Evolutionary conservation across 228 moss, liverwort and hornwort species (phyloP).

Genomic region (Sphagnum fallax): DNA sequence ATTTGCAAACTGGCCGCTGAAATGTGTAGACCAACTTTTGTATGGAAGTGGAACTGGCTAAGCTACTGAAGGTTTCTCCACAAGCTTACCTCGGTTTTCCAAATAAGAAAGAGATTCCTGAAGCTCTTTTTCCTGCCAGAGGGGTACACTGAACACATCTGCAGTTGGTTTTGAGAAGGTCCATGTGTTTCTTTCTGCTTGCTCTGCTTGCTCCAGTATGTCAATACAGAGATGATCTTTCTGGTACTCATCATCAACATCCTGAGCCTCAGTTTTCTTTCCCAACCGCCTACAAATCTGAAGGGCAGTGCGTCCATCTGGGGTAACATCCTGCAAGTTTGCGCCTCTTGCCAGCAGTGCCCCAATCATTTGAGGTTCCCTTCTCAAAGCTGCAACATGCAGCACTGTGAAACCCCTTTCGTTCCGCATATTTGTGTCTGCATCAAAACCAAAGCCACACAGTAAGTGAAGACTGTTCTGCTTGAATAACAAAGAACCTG

Average conservation of each 20-base stretch:
- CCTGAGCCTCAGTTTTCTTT: slow-evolving; percentile 20
- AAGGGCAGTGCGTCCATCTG: slow-evolving; percentile 53
- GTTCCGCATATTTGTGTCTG: slow-evolving; percentile 47
- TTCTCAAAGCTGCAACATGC: slow-evolving; percentile 78
- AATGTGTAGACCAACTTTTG: too few relatives aligned
- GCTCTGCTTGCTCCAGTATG: slow-evolving; percentile 67
- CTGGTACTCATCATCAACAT: slow-evolving; percentile 26
- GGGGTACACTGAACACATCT: slow-evolving; percentile 50
- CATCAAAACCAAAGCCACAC: too few relatives aligned
- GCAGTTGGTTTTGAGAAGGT: slow-evolving; percentile 37
- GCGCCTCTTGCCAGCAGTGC: slow-evolving; percentile 66
- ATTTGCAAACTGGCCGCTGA: too few relatives aligned
- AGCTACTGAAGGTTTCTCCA: too few relatives aligned
- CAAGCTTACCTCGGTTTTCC: slow-evolving; percentile 66
- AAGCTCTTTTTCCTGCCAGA: slow-evolving; percentile 49
- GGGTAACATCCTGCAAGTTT: slow-evolving; percentile 31
- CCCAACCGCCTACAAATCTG: slow-evolving; percentile 66
- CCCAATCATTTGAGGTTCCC: slow-evolving; percentile 65
- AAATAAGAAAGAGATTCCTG: slow-evolving; percentile 59
- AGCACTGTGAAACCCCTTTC: slow-evolving; percentile 67
- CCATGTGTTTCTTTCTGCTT: slow-evolving; percentile 3
- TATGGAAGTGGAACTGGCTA: too few relatives aligned
- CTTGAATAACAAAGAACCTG: too few relatives aligned
- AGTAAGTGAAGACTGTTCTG: too few relatives aligned
- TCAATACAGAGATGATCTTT: slow-evolving; percentile 57